phyloP scores from a whole-genome alignment of 495 filamentous ascomycete genomes.

The Aspergillus coremiiformis region DNA sequence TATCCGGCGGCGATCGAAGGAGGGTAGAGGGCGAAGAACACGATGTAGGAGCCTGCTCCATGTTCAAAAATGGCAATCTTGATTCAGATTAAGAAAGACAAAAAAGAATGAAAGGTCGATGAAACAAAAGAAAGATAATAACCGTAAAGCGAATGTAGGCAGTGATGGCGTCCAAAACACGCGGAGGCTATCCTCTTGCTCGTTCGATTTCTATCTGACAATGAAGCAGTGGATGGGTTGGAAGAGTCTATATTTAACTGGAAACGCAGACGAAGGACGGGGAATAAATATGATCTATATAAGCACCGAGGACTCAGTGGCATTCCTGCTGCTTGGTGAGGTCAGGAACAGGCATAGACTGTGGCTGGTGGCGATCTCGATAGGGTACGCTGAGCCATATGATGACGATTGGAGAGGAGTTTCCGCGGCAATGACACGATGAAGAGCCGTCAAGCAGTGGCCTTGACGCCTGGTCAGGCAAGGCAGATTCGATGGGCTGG shows the following conservation, averaged over 20 bases:
- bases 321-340: conserved; percentile 16
- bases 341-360: conserved; percentile 21
- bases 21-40: conserved; percentile 7
- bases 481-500: conserved; percentile 31
- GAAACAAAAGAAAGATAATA: background rate
- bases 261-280: background rate
- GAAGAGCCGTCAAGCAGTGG: conserved; percentile 17
- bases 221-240: background rate
- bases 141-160: background rate
- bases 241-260: background rate
- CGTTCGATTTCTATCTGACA: background rate
- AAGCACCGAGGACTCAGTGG: conserved; percentile 18
- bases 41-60: conserved; percentile 8
- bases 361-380: conserved; percentile 27
- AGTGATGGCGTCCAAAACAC: background rate
- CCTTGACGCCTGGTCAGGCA: conserved; percentile 27
- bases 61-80: conserved; percentile 9
- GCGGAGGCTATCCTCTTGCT: background rate
- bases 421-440: conserved; percentile 21
- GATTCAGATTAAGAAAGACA: background rate
- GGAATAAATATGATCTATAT: conserved; percentile 12
- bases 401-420: conserved; percentile 25
- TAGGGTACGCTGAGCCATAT: conserved; percentile 17
- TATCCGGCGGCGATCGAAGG: conserved; percentile 3
- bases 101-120: background rate